A percentile compares a stretch with the other conserved stretches of the same genome.
Conservation (phyloP, 805 yeast species). For the Yarrowia divulgata region DNA sequence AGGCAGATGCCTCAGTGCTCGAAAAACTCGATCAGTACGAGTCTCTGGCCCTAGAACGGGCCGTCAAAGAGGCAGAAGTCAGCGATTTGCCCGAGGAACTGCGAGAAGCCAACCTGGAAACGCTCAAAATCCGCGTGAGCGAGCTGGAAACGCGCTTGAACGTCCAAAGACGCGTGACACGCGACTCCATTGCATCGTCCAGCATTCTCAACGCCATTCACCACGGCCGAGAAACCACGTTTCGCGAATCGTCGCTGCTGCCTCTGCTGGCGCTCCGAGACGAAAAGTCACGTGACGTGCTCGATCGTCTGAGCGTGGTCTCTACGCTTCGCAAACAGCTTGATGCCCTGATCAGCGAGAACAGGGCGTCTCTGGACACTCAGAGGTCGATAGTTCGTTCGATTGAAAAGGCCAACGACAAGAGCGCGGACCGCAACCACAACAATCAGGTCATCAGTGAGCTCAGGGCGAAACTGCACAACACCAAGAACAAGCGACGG, state of each 20-base stretch:
- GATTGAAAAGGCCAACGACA: conserved; percentile 13
- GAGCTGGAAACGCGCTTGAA: conserved; percentile 18
- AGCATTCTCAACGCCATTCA: conserved; percentile 35
- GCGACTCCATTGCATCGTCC: conserved; percentile 28
- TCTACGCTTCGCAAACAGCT: not conserved
- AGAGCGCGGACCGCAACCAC: not conserved
- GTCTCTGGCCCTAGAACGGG: conserved; percentile 1
- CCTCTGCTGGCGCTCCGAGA: conserved; percentile 24
- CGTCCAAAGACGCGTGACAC: conserved; percentile 34
- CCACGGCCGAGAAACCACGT: conserved; percentile 29
- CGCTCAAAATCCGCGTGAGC: not conserved
- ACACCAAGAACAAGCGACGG: conserved; percentile 27
- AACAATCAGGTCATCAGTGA: not conserved
- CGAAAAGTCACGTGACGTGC: conserved; percentile 18
- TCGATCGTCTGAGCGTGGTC: not conserved
- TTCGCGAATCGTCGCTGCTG: conserved; percentile 11
- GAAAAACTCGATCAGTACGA: conserved; percentile 8
- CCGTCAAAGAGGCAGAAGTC: conserved; percentile 4
- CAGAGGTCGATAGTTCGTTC: conserved; percentile 7
- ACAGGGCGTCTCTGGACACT: conserved; percentile 1
- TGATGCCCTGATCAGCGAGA: not conserved
- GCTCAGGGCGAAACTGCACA: conserved; percentile 21
- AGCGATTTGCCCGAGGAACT: not conserved
- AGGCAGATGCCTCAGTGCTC: not conserved
- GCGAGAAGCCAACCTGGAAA: not conserved